Evolutionary conservation across 768 basidiomycete genomes (phyloP).

Genomic region (Cystofilobasidium capitatum): DNA sequence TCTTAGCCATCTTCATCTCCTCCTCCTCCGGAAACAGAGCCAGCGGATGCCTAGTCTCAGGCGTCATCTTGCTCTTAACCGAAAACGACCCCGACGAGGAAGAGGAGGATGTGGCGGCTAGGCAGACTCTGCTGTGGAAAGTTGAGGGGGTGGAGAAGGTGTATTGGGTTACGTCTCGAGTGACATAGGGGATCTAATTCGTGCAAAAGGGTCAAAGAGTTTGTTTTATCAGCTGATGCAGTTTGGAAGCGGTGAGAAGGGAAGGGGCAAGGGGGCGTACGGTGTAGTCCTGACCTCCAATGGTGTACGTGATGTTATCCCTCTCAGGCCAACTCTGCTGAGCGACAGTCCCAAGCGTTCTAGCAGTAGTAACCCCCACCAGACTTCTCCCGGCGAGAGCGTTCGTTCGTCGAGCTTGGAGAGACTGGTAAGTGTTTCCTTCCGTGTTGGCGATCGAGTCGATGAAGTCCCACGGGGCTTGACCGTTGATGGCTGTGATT

Average conservation of each 20-base stretch:
- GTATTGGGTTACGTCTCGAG: background rate
- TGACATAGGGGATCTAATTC: constrained; percentile 4
- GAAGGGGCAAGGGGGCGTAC: background rate
- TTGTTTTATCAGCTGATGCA: background rate
- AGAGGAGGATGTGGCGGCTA: background rate
- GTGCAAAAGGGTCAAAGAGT: background rate
- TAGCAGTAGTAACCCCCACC: background rate
- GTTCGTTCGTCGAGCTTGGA: background rate
- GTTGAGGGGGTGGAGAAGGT: background rate
- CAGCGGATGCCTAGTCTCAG: background rate
- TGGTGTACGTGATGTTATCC: constrained; percentile 17
- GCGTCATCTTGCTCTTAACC: background rate
- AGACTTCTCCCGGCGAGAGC: background rate
- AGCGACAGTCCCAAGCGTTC: background rate
- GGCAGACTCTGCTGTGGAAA: background rate
- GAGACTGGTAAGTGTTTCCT: constrained; percentile 4
- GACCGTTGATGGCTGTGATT: constrained; percentile 6
- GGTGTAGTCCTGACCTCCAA: background rate
- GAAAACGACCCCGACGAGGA: background rate
- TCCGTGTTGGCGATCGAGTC: constrained; percentile 19
- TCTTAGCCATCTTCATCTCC: background rate
- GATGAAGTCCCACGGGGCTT: constrained; percentile 12
- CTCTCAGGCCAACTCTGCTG: constrained; percentile 12
- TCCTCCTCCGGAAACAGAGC: background rate
- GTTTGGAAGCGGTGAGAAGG: background rate